Percentiles rank a stretch among this genome's conserved stretches.
Conservation (phyloP, 768 basidiomycete genomes). For the Macrolepiota fuliginosa region DNA sequence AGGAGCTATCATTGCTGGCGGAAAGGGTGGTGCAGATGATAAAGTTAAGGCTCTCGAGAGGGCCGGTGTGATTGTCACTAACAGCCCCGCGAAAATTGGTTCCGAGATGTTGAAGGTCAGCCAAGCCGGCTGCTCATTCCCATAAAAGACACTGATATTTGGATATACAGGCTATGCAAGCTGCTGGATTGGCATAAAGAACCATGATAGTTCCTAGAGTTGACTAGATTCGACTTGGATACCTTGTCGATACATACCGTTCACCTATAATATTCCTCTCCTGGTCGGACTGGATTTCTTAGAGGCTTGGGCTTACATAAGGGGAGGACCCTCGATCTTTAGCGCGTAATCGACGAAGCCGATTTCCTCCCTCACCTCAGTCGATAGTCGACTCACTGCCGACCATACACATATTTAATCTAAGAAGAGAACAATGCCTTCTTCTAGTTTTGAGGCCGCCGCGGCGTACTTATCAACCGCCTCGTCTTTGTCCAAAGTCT, state of each 20-base stretch:
- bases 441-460: slow-evolving; percentile 51
- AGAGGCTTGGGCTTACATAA: slow-evolving; percentile 11
- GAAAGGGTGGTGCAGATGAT: slow-evolving; percentile 94
- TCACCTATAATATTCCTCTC: not conserved
- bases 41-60: slow-evolving; percentile 89
- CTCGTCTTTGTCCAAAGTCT: slow-evolving; percentile 50
- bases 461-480: slow-evolving; percentile 62
- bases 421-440: slow-evolving; percentile 22
- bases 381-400: not conserved
- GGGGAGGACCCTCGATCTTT: slow-evolving; percentile 7
- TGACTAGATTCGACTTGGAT: slow-evolving; percentile 21
- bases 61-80: slow-evolving; percentile 91
- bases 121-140: not conserved
- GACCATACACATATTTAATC: not conserved
- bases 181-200: slow-evolving; percentile 59
- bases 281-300: not conserved
- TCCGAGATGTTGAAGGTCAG: slow-evolving; percentile 81
- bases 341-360: not conserved
- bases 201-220: not conserved
- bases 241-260: not conserved
- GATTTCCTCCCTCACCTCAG: not conserved
- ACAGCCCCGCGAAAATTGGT: slow-evolving; percentile 96
- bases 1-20: slow-evolving; percentile 97
- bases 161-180: slow-evolving; percentile 66
- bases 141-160: no score